These are phyloP conservation scores for Fusarium veterinarium DNA, from an alignment of 2,329 filamentous ascomycete genomes.

Conservation along the genomic window DNA sequence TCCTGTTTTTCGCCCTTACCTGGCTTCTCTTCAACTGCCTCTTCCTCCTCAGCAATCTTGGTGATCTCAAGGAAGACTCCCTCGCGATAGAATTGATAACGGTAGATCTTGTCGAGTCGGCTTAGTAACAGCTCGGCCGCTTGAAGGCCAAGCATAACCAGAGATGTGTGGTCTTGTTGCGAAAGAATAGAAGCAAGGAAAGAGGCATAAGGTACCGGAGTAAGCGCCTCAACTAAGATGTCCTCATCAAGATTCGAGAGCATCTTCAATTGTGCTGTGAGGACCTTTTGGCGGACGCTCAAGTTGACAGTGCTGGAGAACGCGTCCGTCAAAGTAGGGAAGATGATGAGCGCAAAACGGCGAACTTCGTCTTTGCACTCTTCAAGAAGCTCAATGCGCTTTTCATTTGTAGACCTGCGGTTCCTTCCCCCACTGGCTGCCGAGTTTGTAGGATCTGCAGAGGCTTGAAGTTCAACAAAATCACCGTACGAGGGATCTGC, in stretches of 20 bases:
- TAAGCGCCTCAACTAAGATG: slow-evolving; percentile 86
- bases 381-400: slow-evolving; percentile 82
- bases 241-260: slow-evolving; percentile 89
- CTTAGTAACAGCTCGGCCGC: slow-evolving; percentile 89
- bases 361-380: slow-evolving; percentile 89
- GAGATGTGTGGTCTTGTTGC: slow-evolving; percentile 88
- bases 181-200: slow-evolving; percentile 95
- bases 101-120: slow-evolving; percentile 87
- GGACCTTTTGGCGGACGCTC: slow-evolving; percentile 91
- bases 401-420: slow-evolving; percentile 73
- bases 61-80: slow-evolving; percentile 93
- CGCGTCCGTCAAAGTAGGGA: slow-evolving; percentile 94
- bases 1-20: slow-evolving; percentile 32
- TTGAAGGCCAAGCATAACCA: slow-evolving; percentile 89
- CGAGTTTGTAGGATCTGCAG: slow-evolving; percentile 55
- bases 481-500: slow-evolving; percentile 58
- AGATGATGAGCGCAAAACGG: slow-evolving; percentile 90
- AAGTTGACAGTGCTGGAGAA: slow-evolving; percentile 98
- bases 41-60: slow-evolving; percentile 73
- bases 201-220: slow-evolving; percentile 92
- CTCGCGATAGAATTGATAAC: slow-evolving; percentile 96
- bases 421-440: slow-evolving; percentile 48
- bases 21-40: slow-evolving; percentile 35
- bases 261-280: slow-evolving; percentile 98
- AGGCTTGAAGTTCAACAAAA: slow-evolving; percentile 55